Evolutionary conservation across 768 basidiomycete genomes (phyloP).

Genomic region (Coprinopsis cinerea): DNA sequence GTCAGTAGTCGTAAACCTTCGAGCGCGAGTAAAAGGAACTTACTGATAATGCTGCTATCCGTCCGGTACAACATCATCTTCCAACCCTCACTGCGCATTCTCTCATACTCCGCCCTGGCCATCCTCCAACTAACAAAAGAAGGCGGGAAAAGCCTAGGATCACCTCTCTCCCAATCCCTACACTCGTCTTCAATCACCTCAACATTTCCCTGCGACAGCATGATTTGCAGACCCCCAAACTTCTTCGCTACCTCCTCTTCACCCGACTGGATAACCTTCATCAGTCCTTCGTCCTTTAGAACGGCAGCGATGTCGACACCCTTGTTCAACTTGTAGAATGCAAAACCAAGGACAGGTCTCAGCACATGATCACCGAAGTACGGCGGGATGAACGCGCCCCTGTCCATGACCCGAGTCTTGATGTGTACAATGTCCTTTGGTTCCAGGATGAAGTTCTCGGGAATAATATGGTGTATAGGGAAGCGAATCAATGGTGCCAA

Average conservation of each 20-base stretch:
- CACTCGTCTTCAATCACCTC: not conserved
- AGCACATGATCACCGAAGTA: not conserved
- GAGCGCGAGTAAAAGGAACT: too few species aligned
- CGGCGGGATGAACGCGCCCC: not conserved
- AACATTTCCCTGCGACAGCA: not conserved
- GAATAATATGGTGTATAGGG: not conserved
- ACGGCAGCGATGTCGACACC: constrained; percentile 8
- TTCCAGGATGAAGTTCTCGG: not conserved
- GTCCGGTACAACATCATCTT: constrained; percentile 15
- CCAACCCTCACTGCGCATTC: constrained; percentile 15
- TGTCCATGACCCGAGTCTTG: not conserved
- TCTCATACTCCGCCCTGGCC: constrained; percentile 15
- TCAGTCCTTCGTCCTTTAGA: not conserved
- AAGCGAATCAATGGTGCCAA: not conserved
- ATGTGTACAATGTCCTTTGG: not conserved
- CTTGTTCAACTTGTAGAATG: not conserved
- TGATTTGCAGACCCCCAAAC: not conserved
- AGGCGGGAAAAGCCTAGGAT: not conserved
- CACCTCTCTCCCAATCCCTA: constrained; percentile 10
- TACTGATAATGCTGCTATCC: constrained; percentile 11
- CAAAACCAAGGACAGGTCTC: not conserved
- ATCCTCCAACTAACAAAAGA: constrained; percentile 13
- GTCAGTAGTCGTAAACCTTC: too few species aligned
- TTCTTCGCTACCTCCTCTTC: not conserved
- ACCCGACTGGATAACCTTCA: not conserved